A percentile compares a stretch with the other conserved stretches of the same genome.
Conservation (phyloP, 208 protist species). For the Porcisia deanei region DNA sequence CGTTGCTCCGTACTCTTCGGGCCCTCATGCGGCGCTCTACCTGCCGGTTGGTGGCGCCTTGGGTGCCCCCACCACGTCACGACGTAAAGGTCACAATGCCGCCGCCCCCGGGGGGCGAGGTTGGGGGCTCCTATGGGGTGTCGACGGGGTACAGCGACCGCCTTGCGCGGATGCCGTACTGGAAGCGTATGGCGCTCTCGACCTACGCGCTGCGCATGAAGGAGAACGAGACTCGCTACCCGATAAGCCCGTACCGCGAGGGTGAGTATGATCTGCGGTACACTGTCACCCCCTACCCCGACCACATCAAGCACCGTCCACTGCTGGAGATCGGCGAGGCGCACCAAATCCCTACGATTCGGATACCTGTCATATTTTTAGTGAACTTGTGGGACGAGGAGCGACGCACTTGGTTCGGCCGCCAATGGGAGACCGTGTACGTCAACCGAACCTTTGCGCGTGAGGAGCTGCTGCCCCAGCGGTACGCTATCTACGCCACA, state of each 20-base stretch:
- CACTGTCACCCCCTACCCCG: conserved; percentile 72
- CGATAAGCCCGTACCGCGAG: conserved; percentile 63
- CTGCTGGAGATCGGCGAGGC: conserved; percentile 88
- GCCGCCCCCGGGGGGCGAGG: conserved; percentile 82
- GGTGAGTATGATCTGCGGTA: conserved; percentile 91
- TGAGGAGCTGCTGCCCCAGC: conserved; percentile 83
- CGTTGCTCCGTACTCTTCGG: background rate
- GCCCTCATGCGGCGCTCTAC: conserved; percentile 5
- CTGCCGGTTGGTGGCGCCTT: conserved; percentile 55
- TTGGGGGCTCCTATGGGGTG: conserved; percentile 82
- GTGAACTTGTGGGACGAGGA: conserved; percentile 82
- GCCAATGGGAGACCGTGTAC: conserved; percentile 87
- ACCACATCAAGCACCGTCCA: conserved; percentile 68
- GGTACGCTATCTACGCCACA: conserved; percentile 89
- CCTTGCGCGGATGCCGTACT: conserved; percentile 79
- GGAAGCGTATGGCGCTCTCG: conserved; percentile 90
- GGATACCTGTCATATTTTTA: conserved; percentile 85
- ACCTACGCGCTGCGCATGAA: conserved; percentile 77
- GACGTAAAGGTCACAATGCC: conserved; percentile 88
- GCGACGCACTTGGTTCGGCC: conserved; percentile 68
- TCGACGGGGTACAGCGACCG: conserved; percentile 87
- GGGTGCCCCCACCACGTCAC: conserved; percentile 79
- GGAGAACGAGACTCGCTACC: conserved; percentile 87
- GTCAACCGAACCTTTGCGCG: conserved; percentile 65
- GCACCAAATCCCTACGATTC: conserved; percentile 66